phyloP scores from a whole-genome alignment of 768 basidiomycete genomes.

The Russula dissimulans region DNA sequence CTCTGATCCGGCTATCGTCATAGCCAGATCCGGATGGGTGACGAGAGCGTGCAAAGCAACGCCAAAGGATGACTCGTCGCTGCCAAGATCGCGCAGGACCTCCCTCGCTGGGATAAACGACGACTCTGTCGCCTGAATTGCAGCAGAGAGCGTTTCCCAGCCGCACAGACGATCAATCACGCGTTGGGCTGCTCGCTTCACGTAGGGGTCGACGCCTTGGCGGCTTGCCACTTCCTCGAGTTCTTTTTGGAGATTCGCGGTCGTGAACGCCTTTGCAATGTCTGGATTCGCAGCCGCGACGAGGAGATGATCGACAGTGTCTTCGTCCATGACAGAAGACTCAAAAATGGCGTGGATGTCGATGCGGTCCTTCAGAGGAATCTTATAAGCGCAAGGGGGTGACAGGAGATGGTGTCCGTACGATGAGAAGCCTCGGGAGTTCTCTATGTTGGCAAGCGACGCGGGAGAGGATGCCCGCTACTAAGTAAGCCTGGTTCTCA shows the following conservation, averaged over 20 bases:
- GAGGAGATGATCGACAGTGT: slow-evolving; percentile 45
- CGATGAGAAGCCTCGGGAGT: slow-evolving; percentile 37
- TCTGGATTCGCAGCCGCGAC: slow-evolving; percentile 60
- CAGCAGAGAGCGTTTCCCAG: slow-evolving; percentile 55
- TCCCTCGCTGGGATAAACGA: slow-evolving; percentile 41
- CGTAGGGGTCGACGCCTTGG: slow-evolving; percentile 31
- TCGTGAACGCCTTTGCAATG: slow-evolving; percentile 45
- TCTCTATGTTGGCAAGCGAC: slow-evolving; percentile 56
- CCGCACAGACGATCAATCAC: slow-evolving; percentile 43
- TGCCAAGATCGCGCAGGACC: slow-evolving; percentile 51
- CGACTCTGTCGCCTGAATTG: slow-evolving; percentile 43
- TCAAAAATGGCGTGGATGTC: slow-evolving; percentile 50
- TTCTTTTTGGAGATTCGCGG: slow-evolving; percentile 33
- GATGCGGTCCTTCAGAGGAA: slow-evolving; percentile 41
- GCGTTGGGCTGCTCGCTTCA: slow-evolving; percentile 38
- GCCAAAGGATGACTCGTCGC: slow-evolving; percentile 59
- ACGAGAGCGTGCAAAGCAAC: slow-evolving; percentile 67
- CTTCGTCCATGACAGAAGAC: slow-evolving; percentile 41
- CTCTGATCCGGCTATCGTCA: slow-evolving; percentile 22
- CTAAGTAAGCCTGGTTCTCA: slow-evolving; percentile 45
- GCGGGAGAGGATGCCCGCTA: slow-evolving; percentile 55
- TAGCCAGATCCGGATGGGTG: slow-evolving; percentile 42
- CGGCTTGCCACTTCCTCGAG: slow-evolving; percentile 33
- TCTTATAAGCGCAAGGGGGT: background rate
- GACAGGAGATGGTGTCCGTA: slow-evolving; percentile 27